phyloP scores from a whole-genome alignment of 2,329 filamentous ascomycete genomes.

The Verticillium zaregamsianum region DNA sequence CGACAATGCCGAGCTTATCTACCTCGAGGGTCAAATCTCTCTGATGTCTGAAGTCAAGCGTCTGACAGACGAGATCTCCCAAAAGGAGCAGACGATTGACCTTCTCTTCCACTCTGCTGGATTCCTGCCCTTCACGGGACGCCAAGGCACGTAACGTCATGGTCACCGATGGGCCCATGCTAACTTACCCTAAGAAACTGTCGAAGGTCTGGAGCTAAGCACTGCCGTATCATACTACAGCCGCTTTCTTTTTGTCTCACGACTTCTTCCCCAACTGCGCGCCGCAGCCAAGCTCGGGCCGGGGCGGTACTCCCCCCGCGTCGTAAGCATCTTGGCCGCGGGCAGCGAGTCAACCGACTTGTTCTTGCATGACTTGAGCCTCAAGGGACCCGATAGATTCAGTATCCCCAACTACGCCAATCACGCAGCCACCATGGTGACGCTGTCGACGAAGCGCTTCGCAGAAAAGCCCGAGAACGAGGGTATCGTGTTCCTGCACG shows the following conservation, averaged over 20 bases:
- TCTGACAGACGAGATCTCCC: not conserved
- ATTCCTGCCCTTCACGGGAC: not conserved
- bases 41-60: not conserved
- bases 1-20: not conserved
- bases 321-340: conserved; percentile 1
- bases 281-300: not conserved
- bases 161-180: too few species aligned
- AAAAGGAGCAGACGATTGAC: not conserved
- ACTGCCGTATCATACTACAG: not conserved
- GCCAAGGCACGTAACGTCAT: not conserved
- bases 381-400: not conserved
- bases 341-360: not conserved
- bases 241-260: not conserved
- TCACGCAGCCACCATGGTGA: not conserved
- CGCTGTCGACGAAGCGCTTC: not conserved
- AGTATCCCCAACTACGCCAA: not conserved
- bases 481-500: conserved; percentile 1
- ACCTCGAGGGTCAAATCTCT: conserved; percentile 3
- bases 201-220: not conserved
- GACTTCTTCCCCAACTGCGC: not conserved
- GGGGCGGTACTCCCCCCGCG: not conserved
- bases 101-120: not conserved
- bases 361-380: not conserved
- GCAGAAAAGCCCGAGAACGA: not conserved
- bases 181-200: not conserved